A percentile compares a stretch with the other conserved stretches of the same genome.
Evolutionary conservation across 1,284 basidiomycete species (phyloP).

Genomic region (Melanopsichium pennsylvanicum): DNA sequence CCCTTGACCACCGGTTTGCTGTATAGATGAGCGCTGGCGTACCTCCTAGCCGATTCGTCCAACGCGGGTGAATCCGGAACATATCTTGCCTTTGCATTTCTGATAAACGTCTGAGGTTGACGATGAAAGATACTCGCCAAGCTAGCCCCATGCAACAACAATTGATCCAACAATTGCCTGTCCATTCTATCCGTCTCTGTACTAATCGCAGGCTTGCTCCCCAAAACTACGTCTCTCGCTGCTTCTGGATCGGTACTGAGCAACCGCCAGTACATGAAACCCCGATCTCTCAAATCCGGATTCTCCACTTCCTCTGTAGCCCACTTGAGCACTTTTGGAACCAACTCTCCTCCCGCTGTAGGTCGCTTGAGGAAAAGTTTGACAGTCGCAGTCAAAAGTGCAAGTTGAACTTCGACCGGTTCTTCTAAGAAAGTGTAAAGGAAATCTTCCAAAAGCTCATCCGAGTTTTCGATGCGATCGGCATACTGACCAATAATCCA

Average conservation of each 20-base stretch:
- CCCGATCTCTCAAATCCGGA: slow-evolving; percentile 93
- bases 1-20: slow-evolving; percentile 34
- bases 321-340: slow-evolving; percentile 95
- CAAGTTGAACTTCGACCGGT: slow-evolving; percentile 91
- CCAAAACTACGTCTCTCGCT: slow-evolving; percentile 86
- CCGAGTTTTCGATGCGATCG: slow-evolving; percentile 92
- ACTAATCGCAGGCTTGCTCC: slow-evolving; percentile 94
- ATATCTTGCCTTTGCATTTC: slow-evolving; percentile 52
- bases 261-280: slow-evolving; percentile 99
- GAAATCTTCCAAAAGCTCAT: slow-evolving; percentile 92
- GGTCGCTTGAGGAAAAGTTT: slow-evolving; percentile 97
- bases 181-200: slow-evolving; percentile 95
- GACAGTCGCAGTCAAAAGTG: slow-evolving; percentile 91
- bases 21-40: slow-evolving; percentile 57
- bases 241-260: slow-evolving; percentile 87
- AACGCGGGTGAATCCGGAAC: slow-evolving; percentile 54
- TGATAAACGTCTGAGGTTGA: slow-evolving; percentile 60
- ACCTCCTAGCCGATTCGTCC: slow-evolving; percentile 48
- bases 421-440: slow-evolving; percentile 92
- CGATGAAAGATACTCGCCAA: slow-evolving; percentile 61
- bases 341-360: slow-evolving; percentile 84
- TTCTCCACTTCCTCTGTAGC: slow-evolving; percentile 97
- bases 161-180: slow-evolving; percentile 65
- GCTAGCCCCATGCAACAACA: slow-evolving; percentile 58
- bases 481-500: slow-evolving; percentile 99